Conservation (phyloP, 345 rosid species). For the Hevea brasiliensis region DNA sequence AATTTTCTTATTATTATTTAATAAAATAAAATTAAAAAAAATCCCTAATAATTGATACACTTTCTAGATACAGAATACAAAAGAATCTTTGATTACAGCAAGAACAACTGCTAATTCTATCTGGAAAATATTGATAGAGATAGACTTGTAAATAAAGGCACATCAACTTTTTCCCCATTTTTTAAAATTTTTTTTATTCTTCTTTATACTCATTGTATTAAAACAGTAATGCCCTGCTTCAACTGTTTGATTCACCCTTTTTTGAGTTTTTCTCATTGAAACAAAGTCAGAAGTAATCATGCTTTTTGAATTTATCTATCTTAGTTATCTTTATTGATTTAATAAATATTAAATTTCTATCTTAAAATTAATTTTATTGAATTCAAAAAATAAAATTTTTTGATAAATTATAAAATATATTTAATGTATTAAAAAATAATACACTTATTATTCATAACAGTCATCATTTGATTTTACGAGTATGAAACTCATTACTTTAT, state of each 20-base stretch:
- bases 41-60: neutral
- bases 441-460: no score
- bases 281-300: neutral
- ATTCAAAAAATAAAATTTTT: conserved; percentile 1
- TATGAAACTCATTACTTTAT: no score
- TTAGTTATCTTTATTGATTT: neutral
- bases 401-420: neutral
- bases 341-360: neutral
- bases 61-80: neutral
- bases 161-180: neutral
- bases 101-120: neutral
- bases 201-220: no score
- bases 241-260: neutral
- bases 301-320: neutral
- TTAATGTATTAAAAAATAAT: no score
- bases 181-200: neutral
- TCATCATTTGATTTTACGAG: no score
- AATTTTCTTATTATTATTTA: no score
- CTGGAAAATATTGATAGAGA: neutral
- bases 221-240: no score
- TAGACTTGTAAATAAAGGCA: conserved; percentile 2
- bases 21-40: neutral
- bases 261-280: neutral
- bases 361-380: no score
- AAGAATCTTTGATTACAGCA: neutral